Evolutionary conservation across 805 yeast genomes (phyloP).

Genomic region (Komagataella pastoris): DNA sequence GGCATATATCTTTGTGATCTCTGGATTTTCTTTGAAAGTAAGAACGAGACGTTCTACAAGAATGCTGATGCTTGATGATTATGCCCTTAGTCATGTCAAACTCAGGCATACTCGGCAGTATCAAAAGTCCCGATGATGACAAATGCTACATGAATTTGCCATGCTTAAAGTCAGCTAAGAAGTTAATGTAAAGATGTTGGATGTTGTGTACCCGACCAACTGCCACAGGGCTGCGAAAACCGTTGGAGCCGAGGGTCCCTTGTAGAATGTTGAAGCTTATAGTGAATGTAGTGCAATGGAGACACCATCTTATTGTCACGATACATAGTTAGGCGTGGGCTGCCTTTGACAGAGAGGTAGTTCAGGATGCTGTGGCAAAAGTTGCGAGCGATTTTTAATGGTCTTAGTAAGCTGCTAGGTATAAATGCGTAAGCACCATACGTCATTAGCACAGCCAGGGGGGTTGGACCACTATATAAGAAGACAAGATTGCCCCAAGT

Average conservation of each 20-base stretch:
- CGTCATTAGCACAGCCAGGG: neutral
- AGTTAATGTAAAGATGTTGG: neutral
- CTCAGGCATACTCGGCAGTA: neutral
- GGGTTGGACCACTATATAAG: neutral
- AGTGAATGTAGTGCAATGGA: no score
- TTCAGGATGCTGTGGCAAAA: neutral
- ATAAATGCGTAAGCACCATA: neutral
- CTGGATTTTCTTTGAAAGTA: neutral
- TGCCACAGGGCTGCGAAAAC: no score
- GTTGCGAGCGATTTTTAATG: neutral
- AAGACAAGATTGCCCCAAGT: neutral
- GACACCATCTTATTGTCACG: neutral
- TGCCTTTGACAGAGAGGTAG: neutral
- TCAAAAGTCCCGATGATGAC: neutral
- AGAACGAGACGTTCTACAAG: neutral
- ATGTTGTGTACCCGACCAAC: no score
- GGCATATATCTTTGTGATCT: neutral
- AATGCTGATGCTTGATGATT: neutral
- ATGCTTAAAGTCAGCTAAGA: neutral
- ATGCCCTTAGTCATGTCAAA: neutral
- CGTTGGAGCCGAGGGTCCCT: no score
- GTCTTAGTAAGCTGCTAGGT: neutral
- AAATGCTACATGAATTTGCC: neutral
- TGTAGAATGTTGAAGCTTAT: no score
- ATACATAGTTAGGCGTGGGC: neutral